A percentile compares a stretch with the other conserved stretches of the same genome.
Evolutionary conservation across 2,329 filamentous ascomycete species (phyloP).

Genomic region (Pseudocercospora eumusae): DNA sequence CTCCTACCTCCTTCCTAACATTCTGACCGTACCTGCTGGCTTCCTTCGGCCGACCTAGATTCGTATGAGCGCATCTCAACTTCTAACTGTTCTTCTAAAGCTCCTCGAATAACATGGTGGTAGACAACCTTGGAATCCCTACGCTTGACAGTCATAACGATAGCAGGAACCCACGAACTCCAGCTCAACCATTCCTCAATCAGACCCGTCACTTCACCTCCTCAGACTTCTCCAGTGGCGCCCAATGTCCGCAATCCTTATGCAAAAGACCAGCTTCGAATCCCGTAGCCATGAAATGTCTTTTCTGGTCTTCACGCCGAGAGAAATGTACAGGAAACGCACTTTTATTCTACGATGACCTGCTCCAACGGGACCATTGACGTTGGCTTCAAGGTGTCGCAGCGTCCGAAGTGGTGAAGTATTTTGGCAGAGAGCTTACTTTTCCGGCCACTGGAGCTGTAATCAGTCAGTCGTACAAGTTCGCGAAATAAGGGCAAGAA

Average conservation of each 20-base stretch:
- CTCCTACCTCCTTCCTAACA: no score
- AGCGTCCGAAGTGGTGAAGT: conserved; percentile 7
- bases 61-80: no score
- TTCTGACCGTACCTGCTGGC: no score
- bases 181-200: conserved; percentile 30
- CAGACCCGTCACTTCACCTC: conserved; percentile 30
- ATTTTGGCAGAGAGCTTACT: conserved; percentile 1
- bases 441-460: no score
- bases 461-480: neutral
- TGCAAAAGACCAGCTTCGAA: conserved; percentile 29
- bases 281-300: conserved; percentile 27
- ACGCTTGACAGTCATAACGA: no score
- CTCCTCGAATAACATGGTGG: no score
- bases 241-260: conserved; percentile 33
- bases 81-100: no score
- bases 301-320: conserved; percentile 35
- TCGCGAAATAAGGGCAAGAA: neutral
- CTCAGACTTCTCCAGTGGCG: conserved; percentile 35
- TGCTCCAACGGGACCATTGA: neutral
- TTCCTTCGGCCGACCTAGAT: no score
- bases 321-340: conserved; percentile 39
- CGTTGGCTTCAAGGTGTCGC: neutral
- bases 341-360: conserved; percentile 16
- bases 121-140: no score
- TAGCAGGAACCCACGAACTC: neutral